phyloP scores from a whole-genome alignment of 306 rosid species.

The Vicia sativa region DNA sequence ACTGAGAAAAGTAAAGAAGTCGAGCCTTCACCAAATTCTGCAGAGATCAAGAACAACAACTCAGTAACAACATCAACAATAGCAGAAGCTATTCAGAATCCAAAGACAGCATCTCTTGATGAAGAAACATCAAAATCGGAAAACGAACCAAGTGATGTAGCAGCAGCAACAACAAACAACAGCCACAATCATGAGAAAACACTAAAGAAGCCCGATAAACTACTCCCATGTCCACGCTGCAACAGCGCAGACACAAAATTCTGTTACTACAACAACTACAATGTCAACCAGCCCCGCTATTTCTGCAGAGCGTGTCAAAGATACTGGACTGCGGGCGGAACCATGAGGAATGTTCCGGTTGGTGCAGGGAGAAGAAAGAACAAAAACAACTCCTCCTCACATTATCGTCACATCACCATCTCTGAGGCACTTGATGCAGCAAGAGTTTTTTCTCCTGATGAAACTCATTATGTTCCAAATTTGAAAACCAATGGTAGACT shows the following conservation, averaged over 20 bases:
- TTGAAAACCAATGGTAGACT: constrained; percentile 61
- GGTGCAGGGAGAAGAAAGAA: constrained; percentile 88
- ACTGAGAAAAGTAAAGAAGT: constrained; percentile 45
- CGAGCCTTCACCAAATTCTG: constrained; percentile 44
- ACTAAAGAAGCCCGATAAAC: constrained; percentile 83
- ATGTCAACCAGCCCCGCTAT: constrained; percentile 86
- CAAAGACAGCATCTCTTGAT: constrained; percentile 51
- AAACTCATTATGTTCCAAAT: constrained; percentile 38
- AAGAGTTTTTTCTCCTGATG: constrained; percentile 50
- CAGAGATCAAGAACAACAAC: constrained; percentile 42
- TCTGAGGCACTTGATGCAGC: constrained; percentile 78
- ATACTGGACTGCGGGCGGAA: constrained; percentile 93
- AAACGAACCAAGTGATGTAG: constrained; percentile 50
- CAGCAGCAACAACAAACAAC: constrained; percentile 16
- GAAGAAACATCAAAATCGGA: constrained; percentile 57
- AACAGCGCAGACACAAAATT: constrained; percentile 87
- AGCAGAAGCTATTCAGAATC: constrained; percentile 38
- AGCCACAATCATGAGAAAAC: constrained; percentile 50
- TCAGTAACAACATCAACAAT: background rate
- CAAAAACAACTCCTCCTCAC: constrained; percentile 68
- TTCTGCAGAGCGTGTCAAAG: constrained; percentile 95
- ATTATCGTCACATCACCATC: constrained; percentile 62
- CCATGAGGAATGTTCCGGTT: constrained; percentile 89
- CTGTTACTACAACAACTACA: constrained; percentile 93
- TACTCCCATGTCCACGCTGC: constrained; percentile 92